Base-by-base conservation (phyloP, 345 rosid genomes). In the Arabidopsis arenosa region DNA sequence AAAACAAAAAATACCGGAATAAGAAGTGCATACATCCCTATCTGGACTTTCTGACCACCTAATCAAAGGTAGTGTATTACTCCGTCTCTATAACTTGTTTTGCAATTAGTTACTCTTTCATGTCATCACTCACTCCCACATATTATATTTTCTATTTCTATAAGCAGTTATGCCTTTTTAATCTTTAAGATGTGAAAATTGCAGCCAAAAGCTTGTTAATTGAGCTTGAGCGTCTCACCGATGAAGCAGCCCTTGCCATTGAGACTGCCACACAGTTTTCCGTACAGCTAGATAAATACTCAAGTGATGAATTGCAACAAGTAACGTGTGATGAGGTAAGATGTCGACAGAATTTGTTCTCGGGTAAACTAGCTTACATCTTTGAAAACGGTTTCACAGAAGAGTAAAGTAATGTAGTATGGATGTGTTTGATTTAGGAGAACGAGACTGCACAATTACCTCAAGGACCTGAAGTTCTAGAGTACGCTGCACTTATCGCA, bases 11-110 rank as follows among this genome's bases (percentile, higher is more conserved):
- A 28, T 69, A 49, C 45, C 36, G 70, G 57, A 63, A 39, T 4
- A 63, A 84, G 86, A 86, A 93, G 96, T 93, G 68, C 72, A 68
- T 70, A 76, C 76, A 10, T 82, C 86, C 65, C 63, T 83, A 0
- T 73, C 75, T 11, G 96, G 84, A 79, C 91, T 93, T 77, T 77
- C 69, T 47, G 85, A 85, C 43, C 84, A 86, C 71, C 44, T 89
- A 58, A 70, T 61, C 67, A 75, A 80, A 85, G 98, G 96, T 93
- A 82, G 74, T 23, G 47, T 54, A 2, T 39, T n/a, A n/a, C n/a
- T n/a, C n/a, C n/a, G n/a, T n/a, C n/a, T n/a, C n/a, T n/a, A n/a
- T n/a, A n/a, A n/a, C n/a, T n/a, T n/a, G n/a, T n/a, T n/a, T n/a
- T n/a, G n/a, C n/a, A n/a, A n/a, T n/a, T 23, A 32, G 49, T 63